Evolutionary conservation across 1,139 yeast species (phyloP).

Genomic region (Taphrina wiesneri): DNA sequence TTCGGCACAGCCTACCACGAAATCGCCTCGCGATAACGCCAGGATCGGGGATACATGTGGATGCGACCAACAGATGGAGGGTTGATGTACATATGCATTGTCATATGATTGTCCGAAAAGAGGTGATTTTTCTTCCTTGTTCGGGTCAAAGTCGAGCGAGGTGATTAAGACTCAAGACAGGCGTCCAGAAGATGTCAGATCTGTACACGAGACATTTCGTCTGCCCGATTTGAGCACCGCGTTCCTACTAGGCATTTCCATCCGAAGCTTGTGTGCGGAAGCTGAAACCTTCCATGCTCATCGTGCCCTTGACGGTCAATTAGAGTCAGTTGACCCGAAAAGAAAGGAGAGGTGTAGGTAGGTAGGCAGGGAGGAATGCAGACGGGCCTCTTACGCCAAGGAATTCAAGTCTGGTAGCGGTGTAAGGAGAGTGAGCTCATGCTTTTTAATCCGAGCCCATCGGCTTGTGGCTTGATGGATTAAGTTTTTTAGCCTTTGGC

Average conservation of each 20-base stretch:
- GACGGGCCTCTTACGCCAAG: background rate
- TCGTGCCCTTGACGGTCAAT: too few relatives aligned
- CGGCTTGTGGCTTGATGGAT: background rate
- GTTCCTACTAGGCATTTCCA: background rate
- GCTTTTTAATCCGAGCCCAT: background rate
- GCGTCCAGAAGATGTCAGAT: background rate
- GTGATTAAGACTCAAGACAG: too few relatives aligned
- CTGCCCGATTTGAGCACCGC: background rate
- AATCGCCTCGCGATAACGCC: background rate
- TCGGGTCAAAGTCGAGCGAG: too few relatives aligned
- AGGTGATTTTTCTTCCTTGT: too few relatives aligned
- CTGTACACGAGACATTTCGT: background rate
- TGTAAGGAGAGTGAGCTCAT: conserved; percentile 1
- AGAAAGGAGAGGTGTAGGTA: too few relatives aligned
- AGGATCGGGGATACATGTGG: background rate
- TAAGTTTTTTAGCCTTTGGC: conserved; percentile 6
- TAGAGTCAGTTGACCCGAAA: too few relatives aligned
- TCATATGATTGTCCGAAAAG: too few relatives aligned
- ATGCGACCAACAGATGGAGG: too few relatives aligned
- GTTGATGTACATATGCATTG: too few relatives aligned
- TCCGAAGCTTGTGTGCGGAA: too few relatives aligned
- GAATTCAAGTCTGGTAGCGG: background rate
- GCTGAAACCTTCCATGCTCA: too few relatives aligned
- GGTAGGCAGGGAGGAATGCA: too few relatives aligned
- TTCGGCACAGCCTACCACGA: background rate